These are phyloP conservation scores for Steccherinum ochraceum DNA, from an alignment of 768 basidiomycete genomes.

Conservation along the genomic window DNA sequence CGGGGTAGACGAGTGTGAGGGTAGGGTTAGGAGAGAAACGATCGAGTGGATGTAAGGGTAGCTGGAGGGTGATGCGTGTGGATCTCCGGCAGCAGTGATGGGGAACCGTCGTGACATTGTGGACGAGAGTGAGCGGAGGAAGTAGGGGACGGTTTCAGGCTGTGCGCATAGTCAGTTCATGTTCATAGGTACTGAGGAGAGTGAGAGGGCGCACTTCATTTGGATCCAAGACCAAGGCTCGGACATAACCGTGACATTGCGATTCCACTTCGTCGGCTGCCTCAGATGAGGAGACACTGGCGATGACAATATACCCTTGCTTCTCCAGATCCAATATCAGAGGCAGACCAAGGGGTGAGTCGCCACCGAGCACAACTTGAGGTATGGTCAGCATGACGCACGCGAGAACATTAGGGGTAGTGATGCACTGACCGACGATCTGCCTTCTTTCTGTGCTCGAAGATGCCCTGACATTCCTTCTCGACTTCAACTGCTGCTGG, in stretches of 20 bases:
- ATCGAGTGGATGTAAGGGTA: slow-evolving; percentile 73
- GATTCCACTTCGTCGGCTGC: slow-evolving; percentile 61
- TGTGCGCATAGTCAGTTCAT: slow-evolving; percentile 20
- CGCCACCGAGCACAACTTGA: slow-evolving; percentile 77
- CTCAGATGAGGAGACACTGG: slow-evolving; percentile 67
- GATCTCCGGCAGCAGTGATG: slow-evolving; percentile 72
- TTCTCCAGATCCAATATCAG: slow-evolving; percentile 69
- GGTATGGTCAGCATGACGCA: slow-evolving; percentile 6
- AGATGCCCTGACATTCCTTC: slow-evolving; percentile 16
- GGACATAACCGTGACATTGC: slow-evolving; percentile 66
- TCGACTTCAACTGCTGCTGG: slow-evolving; percentile 14
- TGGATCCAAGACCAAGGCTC: slow-evolving; percentile 77
- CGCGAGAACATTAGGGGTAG: slow-evolving; percentile 2
- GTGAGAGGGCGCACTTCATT: slow-evolving; percentile 48
- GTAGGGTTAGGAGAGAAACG: slow-evolving; percentile 66
- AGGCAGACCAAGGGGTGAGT: slow-evolving; percentile 63
- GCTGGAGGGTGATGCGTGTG: slow-evolving; percentile 58
- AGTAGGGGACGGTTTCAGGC: slow-evolving; percentile 67
- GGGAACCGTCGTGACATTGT: slow-evolving; percentile 81
- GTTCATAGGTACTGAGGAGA: not conserved
- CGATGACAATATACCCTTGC: slow-evolving; percentile 78
- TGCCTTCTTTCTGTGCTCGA: slow-evolving; percentile 33
- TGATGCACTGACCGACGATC: slow-evolving; percentile 32
- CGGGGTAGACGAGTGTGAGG: slow-evolving; percentile 27
- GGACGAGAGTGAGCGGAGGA: slow-evolving; percentile 76